These are phyloP conservation scores for Casuarina equisetifolia DNA, from an alignment of 306 rosid genomes.

Conservation along the genomic window DNA sequence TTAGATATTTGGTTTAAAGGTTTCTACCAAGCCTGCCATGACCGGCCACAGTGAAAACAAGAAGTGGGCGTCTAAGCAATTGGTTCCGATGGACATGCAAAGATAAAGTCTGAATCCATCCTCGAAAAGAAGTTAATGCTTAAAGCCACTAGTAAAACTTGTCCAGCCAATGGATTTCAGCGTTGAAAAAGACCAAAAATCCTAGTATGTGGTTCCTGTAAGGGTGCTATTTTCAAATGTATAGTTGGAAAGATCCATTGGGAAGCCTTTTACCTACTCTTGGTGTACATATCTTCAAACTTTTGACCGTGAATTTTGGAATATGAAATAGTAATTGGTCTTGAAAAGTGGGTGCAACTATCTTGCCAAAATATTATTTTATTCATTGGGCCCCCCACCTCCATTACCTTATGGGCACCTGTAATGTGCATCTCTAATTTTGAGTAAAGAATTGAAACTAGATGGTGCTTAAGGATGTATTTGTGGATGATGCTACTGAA, in stretches of 20 bases:
- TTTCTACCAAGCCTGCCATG: not conserved
- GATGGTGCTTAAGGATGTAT: not conserved
- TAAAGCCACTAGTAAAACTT: not conserved
- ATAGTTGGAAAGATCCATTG: not conserved
- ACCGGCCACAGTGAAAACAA: not conserved
- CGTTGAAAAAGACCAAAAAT: not conserved
- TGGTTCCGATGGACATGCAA: not conserved
- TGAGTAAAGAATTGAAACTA: not conserved
- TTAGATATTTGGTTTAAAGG: not conserved
- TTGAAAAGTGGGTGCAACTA: constrained; percentile 1
- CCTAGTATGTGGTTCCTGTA: not conserved
- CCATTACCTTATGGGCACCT: constrained; percentile 8
- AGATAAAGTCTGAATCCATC: not conserved
- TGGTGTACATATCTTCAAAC: not conserved
- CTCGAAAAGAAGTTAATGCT: not conserved
- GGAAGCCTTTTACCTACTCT: not conserved
- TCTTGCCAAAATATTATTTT: not conserved
- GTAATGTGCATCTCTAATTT: not conserved
- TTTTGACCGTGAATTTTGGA: not conserved
- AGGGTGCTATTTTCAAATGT: too few relatives aligned
- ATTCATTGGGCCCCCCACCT: not conserved
- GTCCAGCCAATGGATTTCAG: not conserved
- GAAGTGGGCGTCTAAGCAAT: not conserved
- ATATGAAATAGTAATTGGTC: not conserved
- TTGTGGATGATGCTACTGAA: not conserved